Conservation (phyloP, 2,329 filamentous ascomycete genomes). For the Gliomastix tumulicola region DNA sequence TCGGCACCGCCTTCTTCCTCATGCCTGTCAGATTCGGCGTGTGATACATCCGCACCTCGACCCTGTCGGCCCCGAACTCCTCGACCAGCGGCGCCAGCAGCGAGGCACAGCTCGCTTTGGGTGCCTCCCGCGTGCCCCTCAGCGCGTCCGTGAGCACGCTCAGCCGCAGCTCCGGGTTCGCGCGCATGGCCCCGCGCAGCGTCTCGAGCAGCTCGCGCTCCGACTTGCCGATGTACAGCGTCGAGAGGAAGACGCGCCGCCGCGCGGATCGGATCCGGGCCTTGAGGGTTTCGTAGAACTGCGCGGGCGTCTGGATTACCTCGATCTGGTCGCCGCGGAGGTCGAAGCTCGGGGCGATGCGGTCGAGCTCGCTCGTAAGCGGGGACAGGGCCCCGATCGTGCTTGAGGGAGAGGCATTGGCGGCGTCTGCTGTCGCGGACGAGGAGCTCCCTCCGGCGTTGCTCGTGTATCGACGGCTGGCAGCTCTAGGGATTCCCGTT, state of each 20-base stretch:
- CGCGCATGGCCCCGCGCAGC: slow-evolving; percentile 65
- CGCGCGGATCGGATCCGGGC: slow-evolving; percentile 76
- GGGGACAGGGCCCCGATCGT: slow-evolving; percentile 38
- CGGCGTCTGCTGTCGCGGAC: slow-evolving; percentile 17
- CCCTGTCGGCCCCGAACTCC: slow-evolving; percentile 76
- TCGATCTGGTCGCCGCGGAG: slow-evolving; percentile 73
- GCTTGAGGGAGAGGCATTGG: no score
- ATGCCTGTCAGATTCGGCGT: slow-evolving; percentile 90
- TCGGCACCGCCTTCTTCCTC: slow-evolving; percentile 76
- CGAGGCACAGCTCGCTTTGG: slow-evolving; percentile 79
- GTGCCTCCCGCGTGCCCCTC: slow-evolving; percentile 84
- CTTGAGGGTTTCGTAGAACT: slow-evolving; percentile 90
- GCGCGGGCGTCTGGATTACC: slow-evolving; percentile 72
- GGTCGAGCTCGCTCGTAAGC: slow-evolving; percentile 70
- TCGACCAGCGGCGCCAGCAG: slow-evolving; percentile 75
- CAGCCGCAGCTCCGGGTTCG: slow-evolving; percentile 69
- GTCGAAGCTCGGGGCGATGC: slow-evolving; percentile 84
- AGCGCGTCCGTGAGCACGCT: slow-evolving; percentile 89
- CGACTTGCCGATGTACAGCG: slow-evolving; percentile 89
- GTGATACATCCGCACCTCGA: slow-evolving; percentile 96
- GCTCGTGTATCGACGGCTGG: slow-evolving; percentile 12
- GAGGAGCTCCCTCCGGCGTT: slow-evolving; percentile 16
- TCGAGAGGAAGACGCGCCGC: slow-evolving; percentile 83
- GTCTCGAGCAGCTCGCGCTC: slow-evolving; percentile 83
- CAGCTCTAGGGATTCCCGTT: slow-evolving; percentile 12